Base-by-base conservation (phyloP, 495 filamentous ascomycete genomes). In the Talaromyces borbonicus region DNA sequence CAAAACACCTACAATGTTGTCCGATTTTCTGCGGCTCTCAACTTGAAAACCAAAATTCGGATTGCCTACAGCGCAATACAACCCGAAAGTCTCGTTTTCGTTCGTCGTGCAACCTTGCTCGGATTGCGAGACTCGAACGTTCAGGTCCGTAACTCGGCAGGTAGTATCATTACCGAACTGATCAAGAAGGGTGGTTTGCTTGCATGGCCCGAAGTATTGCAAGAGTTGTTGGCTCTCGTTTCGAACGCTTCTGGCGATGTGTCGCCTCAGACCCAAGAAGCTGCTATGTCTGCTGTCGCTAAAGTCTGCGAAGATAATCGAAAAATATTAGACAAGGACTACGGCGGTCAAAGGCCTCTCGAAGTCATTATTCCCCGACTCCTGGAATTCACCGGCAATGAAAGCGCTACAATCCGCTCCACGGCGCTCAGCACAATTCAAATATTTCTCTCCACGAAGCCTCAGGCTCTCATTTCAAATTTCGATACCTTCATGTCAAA, bases 301-400 rank as follows among this genome's bases (percentile, higher is more conserved):
- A 97, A 96, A 69, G 86, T 97, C 52, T 99, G 93, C 65, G 89
- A 97, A 62, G 92, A 99, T 63, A 95, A 90, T 64, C 84, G 81
- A 59, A 84, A 84, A 54, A 71, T 85, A 47, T 68, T 99, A 46
- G 88, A 95, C 62, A 75, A 80, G 52, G 87, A 94, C 32, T 85
- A 93, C 56, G 72, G 85, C 48, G 87, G 88, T 43, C 80, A 94
- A 60, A 76, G 86, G 22, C 92, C 92, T 3, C 74, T 97, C 27
- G 80, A 84, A 55, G 80, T 92, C 49, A 81, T 99, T 26, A 83
- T 97, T 37, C 92, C 93, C 18, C 90, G 92, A 60, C 75, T 97
- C 54, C 75, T 99, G 47, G 75, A 90, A 26, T 90, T 95, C 48
- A 90, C 86, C 24, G 73, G 78, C 45, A 86, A 79, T 58, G 68